Evolutionary conservation across 2,329 filamentous ascomycete genomes (phyloP).

Genomic region (Sphaerulina vaccinii): DNA sequence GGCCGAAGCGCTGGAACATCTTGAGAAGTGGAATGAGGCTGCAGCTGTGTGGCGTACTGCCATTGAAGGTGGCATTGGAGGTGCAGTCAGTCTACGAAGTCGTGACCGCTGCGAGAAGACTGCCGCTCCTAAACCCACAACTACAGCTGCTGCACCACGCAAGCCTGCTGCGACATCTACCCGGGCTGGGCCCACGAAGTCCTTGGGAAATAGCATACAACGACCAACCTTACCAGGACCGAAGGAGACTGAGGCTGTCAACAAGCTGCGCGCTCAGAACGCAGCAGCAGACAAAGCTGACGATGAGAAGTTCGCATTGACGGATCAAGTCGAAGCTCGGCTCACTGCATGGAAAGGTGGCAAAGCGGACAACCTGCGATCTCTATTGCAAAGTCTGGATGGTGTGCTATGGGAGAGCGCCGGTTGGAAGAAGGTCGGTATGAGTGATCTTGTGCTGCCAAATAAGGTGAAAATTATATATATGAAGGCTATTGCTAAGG

Average conservation of each 20-base stretch:
- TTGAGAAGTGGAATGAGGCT: slow-evolving; percentile 91
- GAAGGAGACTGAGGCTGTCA: slow-evolving; percentile 68
- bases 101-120: slow-evolving; percentile 88
- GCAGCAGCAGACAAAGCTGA: slow-evolving; percentile 81
- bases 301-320: slow-evolving; percentile 86
- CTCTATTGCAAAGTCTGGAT: slow-evolving; percentile 82
- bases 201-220: slow-evolving; percentile 28
- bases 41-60: slow-evolving; percentile 75
- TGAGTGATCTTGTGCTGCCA: slow-evolving; percentile 88
- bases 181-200: slow-evolving; percentile 24
- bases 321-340: slow-evolving; percentile 78
- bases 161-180: slow-evolving; percentile 45
- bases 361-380: slow-evolving; percentile 88
- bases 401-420: slow-evolving; percentile 86
- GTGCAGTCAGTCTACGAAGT: slow-evolving; percentile 76
- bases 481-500: slow-evolving; percentile 99
- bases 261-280: slow-evolving; percentile 78
- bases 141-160: slow-evolving; percentile 56
- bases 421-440: slow-evolving; percentile 94
- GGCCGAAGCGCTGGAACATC: slow-evolving; percentile 90
- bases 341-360: slow-evolving; percentile 82
- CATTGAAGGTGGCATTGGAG: slow-evolving; percentile 83
- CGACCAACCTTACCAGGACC: slow-evolving; percentile 34
- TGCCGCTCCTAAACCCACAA: slow-evolving; percentile 51
- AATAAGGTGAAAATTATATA: slow-evolving; percentile 97